Base-by-base conservation (phyloP, 257 asterid species). In the Solanum bulbocastanum region DNA sequence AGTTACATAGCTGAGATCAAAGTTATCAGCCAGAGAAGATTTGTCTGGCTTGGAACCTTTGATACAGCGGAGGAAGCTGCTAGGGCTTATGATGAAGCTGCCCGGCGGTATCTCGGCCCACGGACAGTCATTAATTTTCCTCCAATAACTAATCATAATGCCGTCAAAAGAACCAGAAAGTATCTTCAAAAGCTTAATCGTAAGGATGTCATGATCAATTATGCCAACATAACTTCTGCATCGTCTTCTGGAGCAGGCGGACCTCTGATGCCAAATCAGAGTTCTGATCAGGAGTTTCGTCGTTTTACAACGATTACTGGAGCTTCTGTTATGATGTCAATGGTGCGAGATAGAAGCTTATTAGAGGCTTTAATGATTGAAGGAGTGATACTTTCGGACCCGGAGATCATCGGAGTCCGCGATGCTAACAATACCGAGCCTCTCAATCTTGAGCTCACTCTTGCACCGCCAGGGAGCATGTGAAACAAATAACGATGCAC, bases 381-480 rank as follows among this genome's bases (percentile, higher is more conserved):
- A n/a, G 72, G 72, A 5, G 16, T 65, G 33, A n/a, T 65, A n/a
- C 72, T 65, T 62, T 16, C 71, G 30, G 4, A 62, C 8, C 71
- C 71, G 1, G 71, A 62, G 71, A 62, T 62, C 32, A 62, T 52
- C 9, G n/a, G 56, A 12, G 11, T 20, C n/a, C 10, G n/a, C 68
- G 27, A 8, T 1, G 68, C 27, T 58, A 58, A 22, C 68, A 33
- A 15, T 37, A 9, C 30, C 8, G 8, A 22, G 15, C 16, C 25
- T 3, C 79, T 36, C 4, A 85, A 27, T 46, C 85, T 94, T 27
- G 96, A 92, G 85, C 94, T 94, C 16, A 92, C 92, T 89, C 86
- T 90, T 25, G 92, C 95, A 23, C 95, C 94, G 5, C 93, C 94
- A 60, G 93, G 87, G 30, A 86, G 13, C 65, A 75, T 60, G 18